phyloP scores from a whole-genome alignment of 345 rosid genomes.

The Gossypium arboreum region DNA sequence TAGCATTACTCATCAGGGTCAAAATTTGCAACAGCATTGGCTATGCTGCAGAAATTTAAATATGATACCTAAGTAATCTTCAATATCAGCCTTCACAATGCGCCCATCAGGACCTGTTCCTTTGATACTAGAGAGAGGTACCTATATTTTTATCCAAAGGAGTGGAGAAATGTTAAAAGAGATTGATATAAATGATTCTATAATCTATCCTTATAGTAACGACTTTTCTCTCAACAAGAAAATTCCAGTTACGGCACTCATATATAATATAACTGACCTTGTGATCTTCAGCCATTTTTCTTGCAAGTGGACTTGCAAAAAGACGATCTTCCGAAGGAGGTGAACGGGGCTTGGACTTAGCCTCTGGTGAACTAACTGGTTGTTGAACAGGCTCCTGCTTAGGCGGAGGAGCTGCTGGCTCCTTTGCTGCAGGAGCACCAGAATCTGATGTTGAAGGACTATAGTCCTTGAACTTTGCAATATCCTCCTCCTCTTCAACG shows the following conservation, averaged over 20 bases:
- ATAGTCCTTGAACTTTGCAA: slow-evolving; percentile 83
- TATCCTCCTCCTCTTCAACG: slow-evolving; percentile 86
- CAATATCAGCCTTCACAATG: slow-evolving; percentile 87
- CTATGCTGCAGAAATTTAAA: not conserved
- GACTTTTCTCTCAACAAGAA: not conserved
- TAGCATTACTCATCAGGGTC: not conserved
- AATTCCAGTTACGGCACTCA: not conserved
- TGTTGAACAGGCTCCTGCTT: slow-evolving; percentile 54
- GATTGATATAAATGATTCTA: not conserved
- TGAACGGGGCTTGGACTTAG: slow-evolving; percentile 51
- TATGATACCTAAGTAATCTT: slow-evolving; percentile 78
- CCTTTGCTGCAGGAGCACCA: slow-evolving; percentile 40
- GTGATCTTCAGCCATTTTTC: slow-evolving; percentile 83
- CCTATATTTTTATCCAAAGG: slow-evolving; percentile 35
- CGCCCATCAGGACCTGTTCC: slow-evolving; percentile 93
- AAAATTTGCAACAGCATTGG: not conserved
- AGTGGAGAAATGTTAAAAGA: slow-evolving; percentile 2
- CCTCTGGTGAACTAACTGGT: slow-evolving; percentile 56
- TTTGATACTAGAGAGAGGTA: slow-evolving; percentile 70
- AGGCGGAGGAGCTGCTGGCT: slow-evolving; percentile 47
- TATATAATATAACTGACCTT: slow-evolving; percentile 53
- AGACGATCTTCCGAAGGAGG: slow-evolving; percentile 57
- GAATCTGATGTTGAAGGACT: slow-evolving; percentile 55
- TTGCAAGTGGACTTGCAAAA: slow-evolving; percentile 92
- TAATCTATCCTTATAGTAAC: not conserved